Conservation (phyloP, 495 filamentous ascomycete genomes). For the Gamarada debralockiae region DNA sequence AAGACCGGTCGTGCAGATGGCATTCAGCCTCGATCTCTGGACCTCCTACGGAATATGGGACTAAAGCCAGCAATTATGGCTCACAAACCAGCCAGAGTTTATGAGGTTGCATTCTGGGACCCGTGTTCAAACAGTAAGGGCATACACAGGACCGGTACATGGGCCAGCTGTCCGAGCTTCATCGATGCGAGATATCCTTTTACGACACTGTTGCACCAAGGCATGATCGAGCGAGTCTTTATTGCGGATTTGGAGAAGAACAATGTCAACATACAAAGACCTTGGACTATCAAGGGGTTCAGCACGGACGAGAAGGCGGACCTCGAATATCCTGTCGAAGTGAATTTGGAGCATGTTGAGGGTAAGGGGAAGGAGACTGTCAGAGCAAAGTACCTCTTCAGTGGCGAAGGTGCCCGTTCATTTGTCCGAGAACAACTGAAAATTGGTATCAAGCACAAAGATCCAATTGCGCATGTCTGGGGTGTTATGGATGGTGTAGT, state of each 20-base stretch:
- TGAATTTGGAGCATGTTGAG: slow-evolving; percentile 71
- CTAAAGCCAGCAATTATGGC: slow-evolving; percentile 73
- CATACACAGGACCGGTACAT: slow-evolving; percentile 65
- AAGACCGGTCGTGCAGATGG: slow-evolving; percentile 74
- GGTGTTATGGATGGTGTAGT: slow-evolving; percentile 75
- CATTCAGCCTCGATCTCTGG: slow-evolving; percentile 75
- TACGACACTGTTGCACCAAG: slow-evolving; percentile 72
- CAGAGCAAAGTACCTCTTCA: slow-evolving; percentile 55
- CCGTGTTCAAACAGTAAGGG: slow-evolving; percentile 51
- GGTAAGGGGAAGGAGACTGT: slow-evolving; percentile 56
- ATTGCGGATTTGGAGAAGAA: slow-evolving; percentile 62
- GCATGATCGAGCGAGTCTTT: slow-evolving; percentile 68
- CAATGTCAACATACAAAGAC: slow-evolving; percentile 52
- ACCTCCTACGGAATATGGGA: slow-evolving; percentile 70
- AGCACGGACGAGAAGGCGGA: slow-evolving; percentile 49
- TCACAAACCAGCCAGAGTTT: slow-evolving; percentile 65
- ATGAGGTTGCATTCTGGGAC: slow-evolving; percentile 79
- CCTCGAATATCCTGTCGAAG: slow-evolving; percentile 61
- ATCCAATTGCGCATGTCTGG: slow-evolving; percentile 67
- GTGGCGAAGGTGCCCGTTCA: slow-evolving; percentile 58
- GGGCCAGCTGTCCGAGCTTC: slow-evolving; percentile 67
- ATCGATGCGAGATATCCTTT: slow-evolving; percentile 76
- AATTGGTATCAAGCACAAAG: slow-evolving; percentile 57
- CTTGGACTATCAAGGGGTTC: slow-evolving; percentile 59
- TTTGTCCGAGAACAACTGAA: slow-evolving; percentile 57